phyloP scores from a whole-genome alignment of 2,329 filamentous ascomycete species.

The Fusarium musae region DNA sequence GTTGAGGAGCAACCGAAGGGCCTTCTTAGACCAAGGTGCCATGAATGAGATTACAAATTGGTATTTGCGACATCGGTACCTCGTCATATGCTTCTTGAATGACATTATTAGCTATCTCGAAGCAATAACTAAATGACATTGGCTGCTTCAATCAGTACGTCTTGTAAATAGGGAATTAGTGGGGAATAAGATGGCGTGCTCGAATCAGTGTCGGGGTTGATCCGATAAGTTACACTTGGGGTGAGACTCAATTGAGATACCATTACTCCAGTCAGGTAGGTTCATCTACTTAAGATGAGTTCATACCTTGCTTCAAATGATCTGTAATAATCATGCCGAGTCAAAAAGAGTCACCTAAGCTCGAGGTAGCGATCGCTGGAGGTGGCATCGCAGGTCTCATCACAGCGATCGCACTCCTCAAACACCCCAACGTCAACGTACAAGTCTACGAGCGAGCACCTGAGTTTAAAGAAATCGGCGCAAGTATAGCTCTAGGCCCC shows the following conservation, averaged over 20 bases:
- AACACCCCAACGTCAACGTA: constrained; percentile 55
- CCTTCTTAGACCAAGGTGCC: too few species aligned
- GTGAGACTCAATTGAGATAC: neutral
- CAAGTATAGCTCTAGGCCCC: constrained; percentile 61
- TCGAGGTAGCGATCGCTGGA: constrained; percentile 57
- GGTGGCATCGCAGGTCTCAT: constrained; percentile 63
- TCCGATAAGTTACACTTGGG: constrained; percentile 1
- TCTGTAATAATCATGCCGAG: neutral
- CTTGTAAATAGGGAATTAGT: constrained; percentile 6
- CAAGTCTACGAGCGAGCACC: constrained; percentile 62
- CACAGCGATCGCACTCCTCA: constrained; percentile 57
- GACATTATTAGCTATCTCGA: neutral
- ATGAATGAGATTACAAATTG: neutral
- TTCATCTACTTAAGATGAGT: neutral
- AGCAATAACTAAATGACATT: neutral
- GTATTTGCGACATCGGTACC: neutral
- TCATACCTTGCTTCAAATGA: accelerated
- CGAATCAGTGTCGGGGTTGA: neutral
- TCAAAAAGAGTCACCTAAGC: neutral
- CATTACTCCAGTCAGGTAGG: constrained; percentile 20
- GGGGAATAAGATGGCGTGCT: constrained; percentile 19
- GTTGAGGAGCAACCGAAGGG: neutral
- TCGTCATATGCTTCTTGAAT: neutral
- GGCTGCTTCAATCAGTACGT: neutral
- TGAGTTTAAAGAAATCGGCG: constrained; percentile 48